These are phyloP conservation scores for Chromosphaera perkinsii DNA, from an alignment of 208 protist genomes.

Conservation along the genomic window DNA sequence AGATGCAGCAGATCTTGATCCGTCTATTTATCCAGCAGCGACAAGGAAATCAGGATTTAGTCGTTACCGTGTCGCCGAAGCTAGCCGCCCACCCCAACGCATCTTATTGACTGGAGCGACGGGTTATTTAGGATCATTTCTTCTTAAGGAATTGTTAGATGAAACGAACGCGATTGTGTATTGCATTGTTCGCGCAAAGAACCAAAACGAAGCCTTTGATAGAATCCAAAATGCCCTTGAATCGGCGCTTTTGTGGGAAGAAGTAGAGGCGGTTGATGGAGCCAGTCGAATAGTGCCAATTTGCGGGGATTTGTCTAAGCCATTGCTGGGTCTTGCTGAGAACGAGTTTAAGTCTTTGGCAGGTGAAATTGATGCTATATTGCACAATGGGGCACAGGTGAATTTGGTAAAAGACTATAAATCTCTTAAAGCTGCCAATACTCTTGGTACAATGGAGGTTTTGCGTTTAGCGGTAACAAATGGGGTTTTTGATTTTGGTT, in stretches of 20 bases:
- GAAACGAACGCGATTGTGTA: background rate
- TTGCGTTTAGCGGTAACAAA: background rate
- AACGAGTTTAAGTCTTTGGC: background rate
- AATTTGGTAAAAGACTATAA: conserved; percentile 14
- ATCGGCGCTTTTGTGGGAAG: background rate
- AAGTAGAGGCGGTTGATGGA: background rate
- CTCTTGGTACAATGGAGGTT: background rate
- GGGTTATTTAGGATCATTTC: conserved; percentile 10
- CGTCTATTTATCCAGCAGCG: background rate
- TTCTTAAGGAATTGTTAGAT: background rate
- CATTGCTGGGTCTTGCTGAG: background rate
- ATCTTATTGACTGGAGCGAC: conserved; percentile 11
- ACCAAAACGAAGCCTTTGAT: background rate
- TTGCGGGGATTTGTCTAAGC: background rate
- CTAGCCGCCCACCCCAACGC: background rate
- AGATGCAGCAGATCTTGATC: background rate
- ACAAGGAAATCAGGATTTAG: background rate
- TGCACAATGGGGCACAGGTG: conserved; percentile 2
- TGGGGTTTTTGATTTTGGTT: background rate
- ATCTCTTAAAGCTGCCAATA: conserved; percentile 1
- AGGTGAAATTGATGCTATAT: conserved; percentile 2
- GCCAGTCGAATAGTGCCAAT: background rate
- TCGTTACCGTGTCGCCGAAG: background rate
- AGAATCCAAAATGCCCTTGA: background rate
- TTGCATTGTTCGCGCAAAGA: background rate